These are phyloP conservation scores for Vaccinium macrocarpon DNA, from an alignment of 148 eudicot species.

Conservation along the genomic window DNA sequence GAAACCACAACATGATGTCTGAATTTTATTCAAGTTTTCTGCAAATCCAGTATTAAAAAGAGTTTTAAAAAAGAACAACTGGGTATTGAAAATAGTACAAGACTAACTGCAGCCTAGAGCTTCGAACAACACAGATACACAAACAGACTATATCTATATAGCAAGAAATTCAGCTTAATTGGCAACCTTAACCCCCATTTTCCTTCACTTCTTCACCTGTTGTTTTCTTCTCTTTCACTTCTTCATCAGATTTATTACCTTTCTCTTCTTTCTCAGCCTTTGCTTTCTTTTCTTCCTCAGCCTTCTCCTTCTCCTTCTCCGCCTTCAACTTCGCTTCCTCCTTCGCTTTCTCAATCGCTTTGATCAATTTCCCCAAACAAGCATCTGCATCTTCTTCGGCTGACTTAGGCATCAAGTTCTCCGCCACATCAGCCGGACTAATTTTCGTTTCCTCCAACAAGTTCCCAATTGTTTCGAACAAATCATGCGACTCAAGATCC, in stretches of 20 bases:
- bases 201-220: not conserved
- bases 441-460: constrained; percentile 37
- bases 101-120: not conserved
- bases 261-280: constrained; percentile 10
- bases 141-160: not conserved
- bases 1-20: no score
- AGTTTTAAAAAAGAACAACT: no score
- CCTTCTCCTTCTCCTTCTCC: not conserved
- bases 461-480: constrained; percentile 23
- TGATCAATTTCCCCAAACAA: constrained; percentile 28
- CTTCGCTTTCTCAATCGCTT: constrained; percentile 25
- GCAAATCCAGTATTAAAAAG: no score
- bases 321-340: constrained; percentile 27
- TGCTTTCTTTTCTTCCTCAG: not conserved
- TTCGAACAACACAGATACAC: not conserved
- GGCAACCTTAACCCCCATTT: not conserved
- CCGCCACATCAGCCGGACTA: constrained; percentile 58
- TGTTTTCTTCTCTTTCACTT: not conserved
- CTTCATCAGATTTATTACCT: not conserved
- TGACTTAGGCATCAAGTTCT: constrained; percentile 51
- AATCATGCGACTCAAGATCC: constrained; percentile 33
- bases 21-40: no score
- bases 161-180: not conserved
- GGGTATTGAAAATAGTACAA: not conserved
- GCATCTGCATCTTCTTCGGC: constrained; percentile 16